These are phyloP conservation scores for Acanthamoeba culbertsoni DNA, from an alignment of 208 protist genomes.

Conservation along the genomic window DNA sequence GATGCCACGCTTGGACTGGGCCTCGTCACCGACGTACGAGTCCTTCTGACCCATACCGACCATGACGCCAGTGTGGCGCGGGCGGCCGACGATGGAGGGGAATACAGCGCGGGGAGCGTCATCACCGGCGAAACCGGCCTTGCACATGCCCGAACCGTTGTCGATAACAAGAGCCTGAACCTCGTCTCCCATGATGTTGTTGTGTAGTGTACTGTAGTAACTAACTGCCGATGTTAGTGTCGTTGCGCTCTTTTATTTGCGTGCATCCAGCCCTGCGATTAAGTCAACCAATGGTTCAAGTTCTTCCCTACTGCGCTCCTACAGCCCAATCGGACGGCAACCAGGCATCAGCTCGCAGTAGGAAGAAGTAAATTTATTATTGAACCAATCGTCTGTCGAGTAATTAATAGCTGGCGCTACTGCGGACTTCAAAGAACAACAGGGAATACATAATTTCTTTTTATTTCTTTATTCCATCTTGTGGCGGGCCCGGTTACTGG, in stretches of 20 bases:
- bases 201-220: background rate
- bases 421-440: background rate
- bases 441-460: background rate
- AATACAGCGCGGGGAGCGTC: constrained; percentile 92
- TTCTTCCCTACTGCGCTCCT: background rate
- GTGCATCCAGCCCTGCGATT: background rate
- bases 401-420: background rate
- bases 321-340: background rate
- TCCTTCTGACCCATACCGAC: constrained; percentile 89
- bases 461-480: background rate
- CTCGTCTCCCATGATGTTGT: constrained; percentile 68
- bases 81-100: constrained; percentile 87
- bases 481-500: background rate
- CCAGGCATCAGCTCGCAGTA: background rate
- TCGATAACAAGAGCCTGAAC: constrained; percentile 92
- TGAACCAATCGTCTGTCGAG: background rate
- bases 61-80: constrained; percentile 93
- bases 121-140: constrained; percentile 94
- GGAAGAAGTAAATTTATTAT: background rate
- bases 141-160: constrained; percentile 92
- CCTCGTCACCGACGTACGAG: constrained; percentile 84
- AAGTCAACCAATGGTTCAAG: background rate
- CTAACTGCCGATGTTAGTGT: background rate
- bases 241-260: background rate
- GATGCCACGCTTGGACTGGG: constrained; percentile 81